A percentile compares a stretch with the other conserved stretches of the same genome.
Conservation (phyloP, 352 stramenopile species). For the Globisporangium abappressorium region DNA sequence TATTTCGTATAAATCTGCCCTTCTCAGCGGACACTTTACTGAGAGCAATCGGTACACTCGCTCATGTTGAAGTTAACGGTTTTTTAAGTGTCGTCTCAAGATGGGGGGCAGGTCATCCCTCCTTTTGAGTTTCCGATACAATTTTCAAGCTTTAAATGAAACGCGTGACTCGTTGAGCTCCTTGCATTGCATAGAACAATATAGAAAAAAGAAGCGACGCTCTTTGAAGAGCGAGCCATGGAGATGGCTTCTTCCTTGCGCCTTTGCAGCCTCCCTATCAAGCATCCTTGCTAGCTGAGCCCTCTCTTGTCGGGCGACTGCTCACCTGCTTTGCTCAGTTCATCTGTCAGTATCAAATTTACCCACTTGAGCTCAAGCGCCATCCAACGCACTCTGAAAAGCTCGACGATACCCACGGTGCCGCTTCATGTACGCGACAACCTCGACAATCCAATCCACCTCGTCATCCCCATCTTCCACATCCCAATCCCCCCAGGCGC, state of each 20-base stretch:
- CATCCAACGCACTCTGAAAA: background rate
- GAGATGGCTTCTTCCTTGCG: background rate
- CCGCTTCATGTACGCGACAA: conserved; percentile 4
- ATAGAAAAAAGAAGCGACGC: background rate
- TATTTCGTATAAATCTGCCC: conserved; percentile 8
- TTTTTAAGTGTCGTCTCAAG: conserved; percentile 1
- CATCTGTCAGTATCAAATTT: conserved; percentile 13
- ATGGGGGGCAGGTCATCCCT: conserved; percentile 4
- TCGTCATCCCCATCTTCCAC: background rate
- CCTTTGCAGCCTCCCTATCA: background rate
- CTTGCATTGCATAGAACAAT: background rate
- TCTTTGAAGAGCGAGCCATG: background rate
- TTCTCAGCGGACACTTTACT: background rate
- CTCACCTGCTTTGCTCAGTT: background rate
- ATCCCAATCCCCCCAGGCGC: background rate
- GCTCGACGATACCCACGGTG: background rate
- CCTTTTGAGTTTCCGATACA: background rate
- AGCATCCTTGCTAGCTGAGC: background rate
- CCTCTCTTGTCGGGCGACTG: background rate
- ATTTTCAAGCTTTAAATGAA: background rate
- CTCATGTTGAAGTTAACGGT: conserved; percentile 5
- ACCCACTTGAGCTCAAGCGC: conserved; percentile 9
- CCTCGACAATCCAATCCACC: background rate
- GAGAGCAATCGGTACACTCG: background rate
- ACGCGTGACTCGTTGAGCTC: background rate